Conservation (phyloP, 2,329 filamentous ascomycete genomes). For the Paracorniculantispora psalliotae region DNA sequence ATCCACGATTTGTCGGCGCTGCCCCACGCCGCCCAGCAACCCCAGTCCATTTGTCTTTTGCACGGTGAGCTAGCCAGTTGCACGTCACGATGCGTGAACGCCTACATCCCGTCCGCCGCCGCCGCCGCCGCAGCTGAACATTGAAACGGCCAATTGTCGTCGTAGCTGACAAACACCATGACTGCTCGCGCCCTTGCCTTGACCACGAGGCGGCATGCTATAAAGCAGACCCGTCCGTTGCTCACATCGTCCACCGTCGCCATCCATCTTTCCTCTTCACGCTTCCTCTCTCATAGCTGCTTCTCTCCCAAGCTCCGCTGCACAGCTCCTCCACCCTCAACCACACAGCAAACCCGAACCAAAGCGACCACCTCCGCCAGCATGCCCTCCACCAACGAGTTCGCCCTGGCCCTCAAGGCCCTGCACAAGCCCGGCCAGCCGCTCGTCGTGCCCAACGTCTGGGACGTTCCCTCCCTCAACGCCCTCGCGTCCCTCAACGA, state of each 20-base stretch:
- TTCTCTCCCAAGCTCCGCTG: not conserved
- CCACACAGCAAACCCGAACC: not conserved
- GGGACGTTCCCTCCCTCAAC: constrained; percentile 46
- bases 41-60: not conserved
- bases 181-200: constrained; percentile 1
- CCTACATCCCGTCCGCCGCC: not conserved
- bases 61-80: not conserved
- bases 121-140: not conserved
- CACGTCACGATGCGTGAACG: not conserved
- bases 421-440: constrained; percentile 49
- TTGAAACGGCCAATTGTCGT: not conserved
- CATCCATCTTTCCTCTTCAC: not conserved
- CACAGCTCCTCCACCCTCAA: not conserved
- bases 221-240: not conserved
- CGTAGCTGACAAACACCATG: not conserved
- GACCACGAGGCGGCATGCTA: not conserved
- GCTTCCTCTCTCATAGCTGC: not conserved
- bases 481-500: constrained; percentile 39
- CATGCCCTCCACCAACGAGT: constrained; percentile 23
- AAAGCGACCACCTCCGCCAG: not conserved
- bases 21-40: not conserved
- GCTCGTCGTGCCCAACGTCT: constrained; percentile 51
- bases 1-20: not conserved
- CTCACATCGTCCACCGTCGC: not conserved
- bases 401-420: constrained; percentile 32